phyloP scores from a whole-genome alignment of 768 basidiomycete genomes.

The Podaxis pistillaris region DNA sequence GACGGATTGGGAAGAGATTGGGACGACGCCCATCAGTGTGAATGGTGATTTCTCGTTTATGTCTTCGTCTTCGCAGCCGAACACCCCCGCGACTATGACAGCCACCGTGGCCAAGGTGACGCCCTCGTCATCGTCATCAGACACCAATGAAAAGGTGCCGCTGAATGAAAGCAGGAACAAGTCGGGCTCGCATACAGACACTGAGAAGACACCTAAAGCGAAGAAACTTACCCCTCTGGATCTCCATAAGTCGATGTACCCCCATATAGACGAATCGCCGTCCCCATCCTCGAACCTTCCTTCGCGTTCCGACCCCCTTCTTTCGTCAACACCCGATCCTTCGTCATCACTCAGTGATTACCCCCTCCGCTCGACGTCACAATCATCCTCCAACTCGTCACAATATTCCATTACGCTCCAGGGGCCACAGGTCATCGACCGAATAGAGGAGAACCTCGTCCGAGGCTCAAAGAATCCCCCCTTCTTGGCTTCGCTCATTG shows the following conservation, averaged over 20 bases:
- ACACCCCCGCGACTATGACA: conserved; percentile 12
- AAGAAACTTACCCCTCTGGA: conserved; percentile 34
- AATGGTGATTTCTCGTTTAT: conserved; percentile 10
- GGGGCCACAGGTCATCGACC: conserved; percentile 59
- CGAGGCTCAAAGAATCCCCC: conserved; percentile 57
- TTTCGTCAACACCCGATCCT: conserved; percentile 73
- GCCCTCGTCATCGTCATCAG: conserved; percentile 14
- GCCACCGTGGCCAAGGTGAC: conserved; percentile 1
- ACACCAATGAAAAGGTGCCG: conserved; percentile 10
- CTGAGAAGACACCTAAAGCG: conserved; percentile 40
- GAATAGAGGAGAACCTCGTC: conserved; percentile 68
- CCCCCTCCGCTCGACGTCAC: conserved; percentile 66
- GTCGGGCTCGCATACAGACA: conserved; percentile 26
- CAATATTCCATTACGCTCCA: conserved; percentile 54
- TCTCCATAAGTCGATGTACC: conserved; percentile 19
- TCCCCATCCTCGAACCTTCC: conserved; percentile 38
- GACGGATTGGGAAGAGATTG: conserved; percentile 67
- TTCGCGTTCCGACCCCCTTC: conserved; percentile 54
- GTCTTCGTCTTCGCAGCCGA: conserved; percentile 8
- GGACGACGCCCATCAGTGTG: conserved; percentile 48
- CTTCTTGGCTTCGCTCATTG: conserved; percentile 64
- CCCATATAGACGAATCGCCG: conserved; percentile 30
- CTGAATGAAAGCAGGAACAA: conserved; percentile 17
- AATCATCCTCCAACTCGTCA: conserved; percentile 70
- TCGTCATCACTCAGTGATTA: conserved; percentile 75